Base-by-base conservation (phyloP, 2,329 filamentous ascomycete species). In the Fusarium sp. region DNA sequence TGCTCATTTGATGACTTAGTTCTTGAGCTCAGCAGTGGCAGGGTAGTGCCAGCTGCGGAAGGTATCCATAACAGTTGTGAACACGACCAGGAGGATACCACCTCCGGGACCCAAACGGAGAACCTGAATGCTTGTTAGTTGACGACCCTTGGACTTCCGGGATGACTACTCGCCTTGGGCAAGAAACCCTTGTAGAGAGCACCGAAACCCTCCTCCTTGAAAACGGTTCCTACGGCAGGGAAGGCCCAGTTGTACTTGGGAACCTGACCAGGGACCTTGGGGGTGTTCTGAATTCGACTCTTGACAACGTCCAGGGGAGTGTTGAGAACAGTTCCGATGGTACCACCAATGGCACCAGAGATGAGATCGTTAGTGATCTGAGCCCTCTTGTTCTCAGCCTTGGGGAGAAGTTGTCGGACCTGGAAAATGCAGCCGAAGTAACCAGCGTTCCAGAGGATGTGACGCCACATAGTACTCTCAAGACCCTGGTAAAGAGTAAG, bases 211-310 rank as follows among this genome's bases (percentile, higher is more conserved):
- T 99, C 96, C 85, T 99, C 96, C 85, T 90, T 94, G 84, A 94
- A 91, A 69, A 99, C 94, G 13, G 94, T 96, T 64, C 89, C 92
- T 57, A 98, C 87, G 28, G 94, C 91, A 53, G 94, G 94, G 90
- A 92, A 98, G 38, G 96, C 96, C 96, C 96, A 99, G 90, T 98
- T 98, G 87, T 99, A 99, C 89, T 99, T 99, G 81, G 94, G 94
- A 28, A 91, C 85, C 61, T 90, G 87, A 10, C 96, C 96, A n/a
- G 93, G 83, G 44, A 97, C 86, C 87, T 93, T 96, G 75, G 93
- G 88, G 63, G 90, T 94, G 86, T 99, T 99, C 85, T 99, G 96
- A 77, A 99, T 99, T 73, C 96, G 92, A 75, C 94, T 97, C 90
- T 99, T 99, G 85, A 98, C 95, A 26, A 98, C 96, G 80, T 98